These are phyloP conservation scores for Cladophialophora yegresii DNA, from an alignment of 2,329 filamentous ascomycete species.

Conservation along the genomic window DNA sequence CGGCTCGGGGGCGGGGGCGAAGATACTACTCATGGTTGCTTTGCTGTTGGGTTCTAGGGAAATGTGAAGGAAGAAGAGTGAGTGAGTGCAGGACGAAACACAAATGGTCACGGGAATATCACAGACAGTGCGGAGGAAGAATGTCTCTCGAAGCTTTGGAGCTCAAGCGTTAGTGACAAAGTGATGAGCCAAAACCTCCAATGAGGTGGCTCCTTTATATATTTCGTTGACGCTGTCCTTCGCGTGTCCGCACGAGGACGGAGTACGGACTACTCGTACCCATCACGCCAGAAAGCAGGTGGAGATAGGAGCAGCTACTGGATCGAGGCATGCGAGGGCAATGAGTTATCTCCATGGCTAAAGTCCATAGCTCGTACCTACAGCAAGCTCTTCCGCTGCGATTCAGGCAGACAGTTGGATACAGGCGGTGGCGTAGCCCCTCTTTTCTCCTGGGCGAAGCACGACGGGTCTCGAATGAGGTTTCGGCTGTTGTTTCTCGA, in stretches of 20 bases:
- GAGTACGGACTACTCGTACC: too few relatives aligned
- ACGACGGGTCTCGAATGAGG: neutral
- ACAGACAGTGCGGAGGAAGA: neutral
- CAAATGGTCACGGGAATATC: neutral
- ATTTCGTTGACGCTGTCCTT: neutral
- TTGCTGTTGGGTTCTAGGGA: neutral
- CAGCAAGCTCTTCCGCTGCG: neutral
- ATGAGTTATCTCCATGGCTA: neutral
- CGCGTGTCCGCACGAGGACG: too few relatives aligned
- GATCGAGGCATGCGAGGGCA: neutral
- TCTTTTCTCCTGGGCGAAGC: neutral
- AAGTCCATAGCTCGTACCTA: neutral
- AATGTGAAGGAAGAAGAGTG: conserved; percentile 2
- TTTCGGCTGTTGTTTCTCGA: neutral
- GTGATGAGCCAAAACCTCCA: neutral
- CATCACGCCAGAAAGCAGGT: too few relatives aligned
- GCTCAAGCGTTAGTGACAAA: neutral
- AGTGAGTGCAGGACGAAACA: neutral
- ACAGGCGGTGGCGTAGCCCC: neutral
- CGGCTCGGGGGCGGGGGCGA: conserved; percentile 51
- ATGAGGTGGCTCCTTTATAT: neutral
- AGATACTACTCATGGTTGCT: conserved; percentile 30
- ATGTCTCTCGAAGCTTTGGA: neutral
- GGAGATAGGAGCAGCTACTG: too few relatives aligned
- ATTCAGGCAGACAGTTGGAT: neutral